phyloP scores from a whole-genome alignment of 768 basidiomycete genomes.

The Amanita phalloides region DNA sequence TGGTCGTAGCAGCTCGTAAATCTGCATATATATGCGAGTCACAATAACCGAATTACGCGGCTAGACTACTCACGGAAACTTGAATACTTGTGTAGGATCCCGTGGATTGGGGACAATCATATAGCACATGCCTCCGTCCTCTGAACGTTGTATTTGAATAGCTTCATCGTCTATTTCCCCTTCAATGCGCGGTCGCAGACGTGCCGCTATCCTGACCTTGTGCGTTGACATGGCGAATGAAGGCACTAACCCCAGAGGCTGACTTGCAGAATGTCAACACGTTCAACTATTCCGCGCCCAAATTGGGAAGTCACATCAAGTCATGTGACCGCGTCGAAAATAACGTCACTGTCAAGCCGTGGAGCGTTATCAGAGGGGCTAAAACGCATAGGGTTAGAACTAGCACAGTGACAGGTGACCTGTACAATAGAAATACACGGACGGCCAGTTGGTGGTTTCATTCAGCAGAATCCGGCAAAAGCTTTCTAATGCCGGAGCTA shows the following conservation, averaged over 20 bases:
- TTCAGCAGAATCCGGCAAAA: too few relatives aligned
- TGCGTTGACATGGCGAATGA: conserved; percentile 19
- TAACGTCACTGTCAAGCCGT: neutral
- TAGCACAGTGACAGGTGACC: neutral
- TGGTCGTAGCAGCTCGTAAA: conserved; percentile 73
- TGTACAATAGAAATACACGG: neutral
- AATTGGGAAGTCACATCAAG: conserved; percentile 3
- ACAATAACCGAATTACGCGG: neutral
- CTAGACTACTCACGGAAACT: conserved; percentile 51
- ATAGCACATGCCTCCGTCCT: conserved; percentile 28
- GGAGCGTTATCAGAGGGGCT: neutral
- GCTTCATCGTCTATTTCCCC: conserved; percentile 55
- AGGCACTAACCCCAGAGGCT: neutral
- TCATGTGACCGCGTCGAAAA: conserved; percentile 9
- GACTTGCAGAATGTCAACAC: neutral
- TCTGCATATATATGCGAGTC: conserved; percentile 22
- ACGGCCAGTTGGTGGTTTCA: neutral
- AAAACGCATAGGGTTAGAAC: neutral
- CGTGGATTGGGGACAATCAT: conserved; percentile 66
- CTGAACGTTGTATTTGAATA: conserved; percentile 39
- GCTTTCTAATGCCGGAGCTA: too few relatives aligned
- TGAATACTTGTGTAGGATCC: conserved; percentile 59
- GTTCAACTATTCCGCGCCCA: conserved; percentile 1
- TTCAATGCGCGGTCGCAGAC: conserved; percentile 54
- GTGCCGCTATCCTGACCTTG: conserved; percentile 64